Percentiles rank a stretch among this genome's conserved stretches.
These are phyloP conservation scores for Aristolochia californica DNA, from an alignment of 164 flowering plant genomes.

Conservation along the genomic window DNA sequence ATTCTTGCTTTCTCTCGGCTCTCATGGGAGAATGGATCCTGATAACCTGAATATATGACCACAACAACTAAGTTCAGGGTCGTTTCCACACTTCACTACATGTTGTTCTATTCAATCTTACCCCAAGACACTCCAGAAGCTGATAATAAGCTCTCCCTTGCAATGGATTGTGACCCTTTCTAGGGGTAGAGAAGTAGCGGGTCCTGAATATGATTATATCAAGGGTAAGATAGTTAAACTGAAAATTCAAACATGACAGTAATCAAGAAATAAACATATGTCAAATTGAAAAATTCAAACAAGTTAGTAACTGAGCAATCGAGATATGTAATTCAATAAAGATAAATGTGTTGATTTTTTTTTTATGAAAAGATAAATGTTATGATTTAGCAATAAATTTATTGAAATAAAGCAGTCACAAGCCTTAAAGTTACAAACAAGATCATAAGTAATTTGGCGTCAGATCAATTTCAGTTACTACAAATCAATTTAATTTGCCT, in stretches of 20 bases:
- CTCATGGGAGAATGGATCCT: slow-evolving; percentile 98
- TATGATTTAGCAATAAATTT: not conserved
- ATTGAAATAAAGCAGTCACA: not conserved
- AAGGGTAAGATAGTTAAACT: not conserved
- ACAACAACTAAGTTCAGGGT: not conserved
- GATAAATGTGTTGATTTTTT: too few species aligned
- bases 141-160: slow-evolving; percentile 99
- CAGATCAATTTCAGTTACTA: not conserved
- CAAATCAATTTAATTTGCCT: too few species aligned
- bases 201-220: slow-evolving; percentile 41
- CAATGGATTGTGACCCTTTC: slow-evolving; percentile 93
- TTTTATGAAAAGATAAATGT: too few species aligned
- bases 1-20: slow-evolving; percentile 62
- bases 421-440: not conserved
- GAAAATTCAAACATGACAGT: not conserved
- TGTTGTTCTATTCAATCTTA: slow-evolving; percentile 18
- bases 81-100: too few species aligned
- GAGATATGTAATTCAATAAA: not conserved
- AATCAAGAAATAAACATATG: too few species aligned
- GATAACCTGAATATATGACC: slow-evolving; percentile 46
- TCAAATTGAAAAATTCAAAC: too few species aligned
- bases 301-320: too few species aligned
- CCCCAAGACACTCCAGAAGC: slow-evolving; percentile 96
- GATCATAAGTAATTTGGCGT: not conserved
- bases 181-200: slow-evolving; percentile 83